Conservation (phyloP, 2,329 filamentous ascomycete genomes). For the Davidsoniella virescens region DNA sequence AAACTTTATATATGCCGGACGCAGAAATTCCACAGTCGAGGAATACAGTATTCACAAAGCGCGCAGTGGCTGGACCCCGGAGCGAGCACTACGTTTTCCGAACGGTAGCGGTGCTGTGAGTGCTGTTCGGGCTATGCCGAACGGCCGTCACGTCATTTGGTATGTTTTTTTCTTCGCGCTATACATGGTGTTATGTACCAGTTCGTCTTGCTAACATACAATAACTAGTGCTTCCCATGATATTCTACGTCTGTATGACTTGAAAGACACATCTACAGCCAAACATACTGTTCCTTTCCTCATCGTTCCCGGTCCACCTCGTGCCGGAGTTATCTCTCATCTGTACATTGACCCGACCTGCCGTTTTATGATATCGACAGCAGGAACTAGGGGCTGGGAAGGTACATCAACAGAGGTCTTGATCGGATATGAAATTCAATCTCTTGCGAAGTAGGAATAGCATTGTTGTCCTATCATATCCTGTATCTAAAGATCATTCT, state of each 20-base stretch:
- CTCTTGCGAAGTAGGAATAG: constrained; percentile 1
- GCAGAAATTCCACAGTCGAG: constrained; percentile 83
- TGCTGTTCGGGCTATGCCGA: constrained; percentile 77
- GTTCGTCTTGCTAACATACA: background rate
- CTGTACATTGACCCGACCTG: constrained; percentile 79
- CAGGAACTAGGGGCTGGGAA: constrained; percentile 90
- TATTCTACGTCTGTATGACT: constrained; percentile 82
- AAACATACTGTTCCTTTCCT: constrained; percentile 81
- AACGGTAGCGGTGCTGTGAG: constrained; percentile 79
- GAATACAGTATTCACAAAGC: constrained; percentile 79
- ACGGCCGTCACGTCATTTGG: constrained; percentile 81
- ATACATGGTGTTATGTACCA: too few species aligned
- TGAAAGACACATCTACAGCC: constrained; percentile 46
- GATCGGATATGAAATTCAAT: constrained; percentile 75
- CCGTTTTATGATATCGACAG: constrained; percentile 79
- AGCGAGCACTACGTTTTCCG: constrained; percentile 73
- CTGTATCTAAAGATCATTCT: too few species aligned
- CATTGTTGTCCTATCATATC: background rate
- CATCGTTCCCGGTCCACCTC: constrained; percentile 75
- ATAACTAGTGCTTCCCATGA: constrained; percentile 64
- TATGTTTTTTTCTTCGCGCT: constrained; percentile 16
- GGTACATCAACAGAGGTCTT: constrained; percentile 77
- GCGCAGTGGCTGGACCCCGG: constrained; percentile 48
- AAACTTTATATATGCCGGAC: constrained; percentile 84
- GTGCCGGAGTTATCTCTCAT: constrained; percentile 74